Evolutionary conservation across 2,329 filamentous ascomycete species (phyloP).

Genomic region (Fusarium equiseti): DNA sequence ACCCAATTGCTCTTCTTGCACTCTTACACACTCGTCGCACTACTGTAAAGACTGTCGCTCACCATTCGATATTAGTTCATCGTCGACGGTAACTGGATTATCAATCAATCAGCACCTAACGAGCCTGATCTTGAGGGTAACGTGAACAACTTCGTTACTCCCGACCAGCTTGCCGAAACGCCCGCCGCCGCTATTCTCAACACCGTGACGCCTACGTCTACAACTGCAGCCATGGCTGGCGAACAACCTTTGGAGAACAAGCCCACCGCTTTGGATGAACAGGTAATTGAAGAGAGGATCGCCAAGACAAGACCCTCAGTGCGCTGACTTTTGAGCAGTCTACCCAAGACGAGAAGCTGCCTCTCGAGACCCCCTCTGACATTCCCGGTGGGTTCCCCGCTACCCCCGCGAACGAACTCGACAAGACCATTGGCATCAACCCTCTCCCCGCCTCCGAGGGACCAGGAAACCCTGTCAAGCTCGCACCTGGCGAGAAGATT

Average conservation of each 20-base stretch:
- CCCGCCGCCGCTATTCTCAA: constrained; percentile 69
- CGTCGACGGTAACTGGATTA: constrained; percentile 91
- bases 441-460: constrained; percentile 73
- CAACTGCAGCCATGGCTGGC: constrained; percentile 75
- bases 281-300: constrained; percentile 33
- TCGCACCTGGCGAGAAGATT: constrained; percentile 84
- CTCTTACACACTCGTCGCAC: constrained; percentile 21
- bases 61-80: constrained; percentile 76
- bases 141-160: constrained; percentile 90
- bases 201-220: constrained; percentile 76
- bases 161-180: constrained; percentile 72
- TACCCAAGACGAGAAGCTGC: constrained; percentile 26
- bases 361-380: constrained; percentile 55
- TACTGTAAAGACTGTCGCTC: constrained; percentile 35
- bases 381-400: constrained; percentile 68
- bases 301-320: constrained; percentile 15
- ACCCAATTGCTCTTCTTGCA: constrained; percentile 41
- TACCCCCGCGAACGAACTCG: constrained; percentile 70
- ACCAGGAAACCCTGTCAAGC: constrained; percentile 81
- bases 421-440: constrained; percentile 68
- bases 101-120: constrained; percentile 82
- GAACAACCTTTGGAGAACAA: constrained; percentile 66
- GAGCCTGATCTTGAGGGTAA: constrained; percentile 87
- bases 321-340: constrained; percentile 34
- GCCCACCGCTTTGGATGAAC: constrained; percentile 40